These are phyloP conservation scores for Leptographium flavum DNA, from an alignment of 2,329 filamentous ascomycete species.

Conservation along the genomic window DNA sequence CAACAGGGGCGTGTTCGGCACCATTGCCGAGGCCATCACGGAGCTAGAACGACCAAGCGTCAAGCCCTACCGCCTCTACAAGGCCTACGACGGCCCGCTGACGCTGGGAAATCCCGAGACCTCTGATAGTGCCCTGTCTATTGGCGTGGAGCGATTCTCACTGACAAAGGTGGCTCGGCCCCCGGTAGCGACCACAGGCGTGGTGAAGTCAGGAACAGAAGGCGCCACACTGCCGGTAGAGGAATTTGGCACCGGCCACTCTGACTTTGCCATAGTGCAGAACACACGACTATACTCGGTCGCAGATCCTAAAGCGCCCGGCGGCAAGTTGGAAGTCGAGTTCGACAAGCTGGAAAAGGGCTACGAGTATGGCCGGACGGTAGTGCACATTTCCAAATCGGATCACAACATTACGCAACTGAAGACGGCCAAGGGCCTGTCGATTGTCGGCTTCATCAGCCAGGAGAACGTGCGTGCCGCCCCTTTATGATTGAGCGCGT, in stretches of 20 bases:
- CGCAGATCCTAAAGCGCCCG: slow-evolving; percentile 56
- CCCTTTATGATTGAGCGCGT: neutral
- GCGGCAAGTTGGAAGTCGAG: slow-evolving; percentile 69
- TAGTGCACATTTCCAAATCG: slow-evolving; percentile 74
- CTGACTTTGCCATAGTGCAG: slow-evolving; percentile 53
- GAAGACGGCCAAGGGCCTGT: slow-evolving; percentile 59
- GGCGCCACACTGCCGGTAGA: slow-evolving; percentile 33
- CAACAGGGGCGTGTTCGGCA: slow-evolving; percentile 58
- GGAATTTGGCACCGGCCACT: slow-evolving; percentile 33
- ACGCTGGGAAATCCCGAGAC: slow-evolving; percentile 64
- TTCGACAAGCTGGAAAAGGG: slow-evolving; percentile 80
- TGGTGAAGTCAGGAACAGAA: slow-evolving; percentile 35
- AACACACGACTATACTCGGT: slow-evolving; percentile 70
- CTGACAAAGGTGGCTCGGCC: slow-evolving; percentile 66
- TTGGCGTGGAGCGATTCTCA: slow-evolving; percentile 84
- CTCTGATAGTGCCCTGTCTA: slow-evolving; percentile 61
- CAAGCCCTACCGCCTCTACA: slow-evolving; percentile 62
- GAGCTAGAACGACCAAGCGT: slow-evolving; percentile 64
- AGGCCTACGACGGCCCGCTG: slow-evolving; percentile 65
- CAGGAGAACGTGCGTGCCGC: slow-evolving; percentile 44
- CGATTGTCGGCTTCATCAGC: slow-evolving; percentile 77
- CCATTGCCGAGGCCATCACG: slow-evolving; percentile 69
- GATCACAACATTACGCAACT: slow-evolving; percentile 83
- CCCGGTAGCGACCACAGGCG: slow-evolving; percentile 64
- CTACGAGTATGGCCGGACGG: slow-evolving; percentile 84